Percentiles rank a stretch among this genome's conserved stretches.
These are phyloP conservation scores for Asterophora lycoperdoides DNA, from an alignment of 768 basidiomycete genomes.

Conservation along the genomic window DNA sequence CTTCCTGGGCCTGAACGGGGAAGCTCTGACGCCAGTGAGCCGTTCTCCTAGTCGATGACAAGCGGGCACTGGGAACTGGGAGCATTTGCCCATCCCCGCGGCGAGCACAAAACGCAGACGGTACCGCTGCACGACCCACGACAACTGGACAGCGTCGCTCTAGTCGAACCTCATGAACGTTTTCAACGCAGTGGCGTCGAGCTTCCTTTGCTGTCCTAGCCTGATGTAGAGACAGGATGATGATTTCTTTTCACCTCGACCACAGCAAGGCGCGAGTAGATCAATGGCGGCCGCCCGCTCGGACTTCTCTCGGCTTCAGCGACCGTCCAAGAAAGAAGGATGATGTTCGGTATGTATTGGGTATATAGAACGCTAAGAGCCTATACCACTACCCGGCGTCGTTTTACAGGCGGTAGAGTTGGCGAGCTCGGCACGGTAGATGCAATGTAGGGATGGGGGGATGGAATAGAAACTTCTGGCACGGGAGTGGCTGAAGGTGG, in stretches of 20 bases:
- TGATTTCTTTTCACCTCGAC: constrained; percentile 23
- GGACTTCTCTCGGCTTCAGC: constrained; percentile 4
- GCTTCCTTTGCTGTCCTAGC: constrained; percentile 21
- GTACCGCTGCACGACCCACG: constrained; percentile 10
- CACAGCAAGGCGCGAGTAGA: constrained; percentile 17
- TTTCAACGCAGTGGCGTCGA: constrained; percentile 47
- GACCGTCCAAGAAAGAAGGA: background rate
- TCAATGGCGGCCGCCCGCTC: constrained; percentile 11
- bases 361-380: too few relatives aligned
- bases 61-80: constrained; percentile 6
- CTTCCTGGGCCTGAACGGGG: constrained; percentile 29
- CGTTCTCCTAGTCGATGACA: background rate
- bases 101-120: constrained; percentile 11
- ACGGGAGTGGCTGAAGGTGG: too few relatives aligned
- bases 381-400: too few relatives aligned
- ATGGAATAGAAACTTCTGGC: too few relatives aligned
- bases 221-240: constrained; percentile 12
- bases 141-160: constrained; percentile 40
- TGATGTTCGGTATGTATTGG: too few relatives aligned
- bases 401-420: too few relatives aligned
- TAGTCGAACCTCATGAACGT: constrained; percentile 43
- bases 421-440: too few relatives aligned
- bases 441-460: too few relatives aligned
- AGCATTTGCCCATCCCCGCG: constrained; percentile 26
- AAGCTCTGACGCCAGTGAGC: constrained; percentile 22